phyloP scores from a whole-genome alignment of 1,284 basidiomycete genomes.

The Coniophora puteana region DNA sequence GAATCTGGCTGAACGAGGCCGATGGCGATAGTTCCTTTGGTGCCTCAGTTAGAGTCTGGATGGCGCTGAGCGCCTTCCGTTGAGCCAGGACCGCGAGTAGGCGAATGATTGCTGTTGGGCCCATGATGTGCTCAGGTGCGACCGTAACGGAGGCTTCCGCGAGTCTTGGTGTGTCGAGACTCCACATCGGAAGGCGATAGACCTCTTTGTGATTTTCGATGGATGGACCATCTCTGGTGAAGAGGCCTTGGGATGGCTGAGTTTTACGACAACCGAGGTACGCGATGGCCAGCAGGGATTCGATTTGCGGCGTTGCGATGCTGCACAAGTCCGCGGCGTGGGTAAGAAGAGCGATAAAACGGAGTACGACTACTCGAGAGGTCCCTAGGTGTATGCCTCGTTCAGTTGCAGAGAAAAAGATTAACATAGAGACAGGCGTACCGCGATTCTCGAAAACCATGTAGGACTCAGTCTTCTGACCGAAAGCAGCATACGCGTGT shows the following conservation, averaged over 20 bases:
- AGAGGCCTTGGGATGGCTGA: not conserved
- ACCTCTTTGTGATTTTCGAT: conserved; percentile 12
- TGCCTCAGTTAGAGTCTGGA: conserved; percentile 13
- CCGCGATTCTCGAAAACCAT: conserved; percentile 21
- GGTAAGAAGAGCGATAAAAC: conserved; percentile 20
- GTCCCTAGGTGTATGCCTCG: conserved; percentile 8
- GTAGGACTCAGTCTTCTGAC: too few species aligned
- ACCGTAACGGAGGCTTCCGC: conserved; percentile 16
- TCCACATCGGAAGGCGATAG: conserved; percentile 17
- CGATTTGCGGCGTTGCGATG: conserved; percentile 16
- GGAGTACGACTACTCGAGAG: conserved; percentile 16
- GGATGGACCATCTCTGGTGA: conserved; percentile 6
- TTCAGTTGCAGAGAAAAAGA: too few species aligned
- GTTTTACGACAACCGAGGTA: conserved; percentile 16
- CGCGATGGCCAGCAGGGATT: conserved; percentile 23
- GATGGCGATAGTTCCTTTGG: conserved; percentile 14
- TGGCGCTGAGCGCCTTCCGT: conserved; percentile 12
- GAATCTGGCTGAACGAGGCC: conserved; percentile 15
- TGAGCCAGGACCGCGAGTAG: conserved; percentile 18
- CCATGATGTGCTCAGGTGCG: conserved; percentile 16
- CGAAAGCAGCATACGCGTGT: conserved; percentile 9
- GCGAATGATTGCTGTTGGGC: conserved; percentile 18
- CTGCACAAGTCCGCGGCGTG: conserved; percentile 13
- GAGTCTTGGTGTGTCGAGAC: conserved; percentile 8
- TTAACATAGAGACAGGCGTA: conserved; percentile 13